Conservation (phyloP, 1,284 basidiomycete genomes). For the Cutaneotrichosporon cavernicola region DNA sequence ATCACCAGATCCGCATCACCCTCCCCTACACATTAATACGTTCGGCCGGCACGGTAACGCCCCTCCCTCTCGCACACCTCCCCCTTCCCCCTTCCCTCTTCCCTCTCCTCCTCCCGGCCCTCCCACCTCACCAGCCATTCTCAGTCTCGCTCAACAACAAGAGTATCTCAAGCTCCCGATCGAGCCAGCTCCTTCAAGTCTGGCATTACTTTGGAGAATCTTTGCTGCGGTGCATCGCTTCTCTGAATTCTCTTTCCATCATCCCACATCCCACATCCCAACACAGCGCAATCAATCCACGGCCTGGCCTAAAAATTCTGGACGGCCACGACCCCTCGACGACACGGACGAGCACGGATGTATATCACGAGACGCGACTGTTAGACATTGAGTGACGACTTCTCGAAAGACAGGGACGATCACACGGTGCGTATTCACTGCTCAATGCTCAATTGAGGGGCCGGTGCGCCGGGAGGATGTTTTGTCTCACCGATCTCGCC, state of each 20-base stretch:
- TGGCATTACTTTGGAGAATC: not conserved
- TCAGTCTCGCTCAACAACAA: not conserved
- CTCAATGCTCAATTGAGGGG: not conserved
- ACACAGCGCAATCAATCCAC: not conserved
- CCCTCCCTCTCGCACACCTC: not conserved
- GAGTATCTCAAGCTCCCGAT: not conserved
- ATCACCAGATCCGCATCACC: not conserved
- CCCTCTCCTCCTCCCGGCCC: not conserved
- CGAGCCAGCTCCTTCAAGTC: not conserved
- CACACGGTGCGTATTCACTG: not conserved
- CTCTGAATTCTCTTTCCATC: not conserved
- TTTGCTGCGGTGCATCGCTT: not conserved
- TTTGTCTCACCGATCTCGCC: not conserved
- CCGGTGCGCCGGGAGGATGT: constrained; percentile 1
- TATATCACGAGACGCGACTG: not conserved
- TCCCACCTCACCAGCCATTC: not conserved
- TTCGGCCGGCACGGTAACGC: constrained; percentile 3
- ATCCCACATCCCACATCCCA: not conserved
- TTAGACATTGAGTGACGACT: not conserved
- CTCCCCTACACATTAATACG: constrained; percentile 5
- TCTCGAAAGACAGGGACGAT: not conserved
- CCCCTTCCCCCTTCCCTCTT: too few species aligned
- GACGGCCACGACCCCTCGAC: not conserved
- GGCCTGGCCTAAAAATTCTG: not conserved
- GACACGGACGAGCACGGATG: not conserved